Conservation (phyloP, 2,329 filamentous ascomycete genomes). For the Diaporthe caulivora region DNA sequence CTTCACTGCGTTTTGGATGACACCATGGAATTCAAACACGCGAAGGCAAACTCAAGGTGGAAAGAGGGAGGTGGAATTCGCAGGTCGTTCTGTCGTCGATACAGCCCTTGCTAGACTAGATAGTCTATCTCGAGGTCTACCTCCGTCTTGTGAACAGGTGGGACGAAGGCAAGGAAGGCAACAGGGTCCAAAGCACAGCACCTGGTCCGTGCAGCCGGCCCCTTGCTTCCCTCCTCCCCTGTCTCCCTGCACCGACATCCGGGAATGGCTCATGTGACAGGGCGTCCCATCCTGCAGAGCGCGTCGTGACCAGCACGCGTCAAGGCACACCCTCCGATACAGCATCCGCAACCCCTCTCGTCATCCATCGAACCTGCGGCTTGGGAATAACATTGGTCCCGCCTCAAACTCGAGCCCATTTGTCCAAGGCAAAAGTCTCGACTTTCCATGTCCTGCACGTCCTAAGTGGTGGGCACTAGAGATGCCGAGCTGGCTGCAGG, state of each 20-base stretch:
- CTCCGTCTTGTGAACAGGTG: neutral
- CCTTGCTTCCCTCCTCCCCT: neutral
- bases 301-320: conserved; percentile 4
- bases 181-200: neutral
- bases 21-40: neutral
- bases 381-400: too few relatives aligned
- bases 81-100: neutral
- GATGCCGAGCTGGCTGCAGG: conserved; percentile 57
- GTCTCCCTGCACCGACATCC: neutral
- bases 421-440: neutral
- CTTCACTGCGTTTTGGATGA: neutral
- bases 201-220: conserved; percentile 4
- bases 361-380: neutral
- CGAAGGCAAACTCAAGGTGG: neutral
- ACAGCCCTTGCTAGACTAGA: too few relatives aligned
- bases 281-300: neutral
- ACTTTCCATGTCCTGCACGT: neutral
- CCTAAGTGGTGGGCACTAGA: conserved; percentile 4
- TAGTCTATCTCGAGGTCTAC: too few relatives aligned
- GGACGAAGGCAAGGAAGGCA: neutral
- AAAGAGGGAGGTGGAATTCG: neutral
- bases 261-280: conserved; percentile 13
- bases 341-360: neutral
- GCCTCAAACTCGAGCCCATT: too few relatives aligned
- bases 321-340: neutral